These are phyloP conservation scores for Thraustochytrium sp. DNA, from an alignment of 352 stramenopile genomes.

Conservation along the genomic window DNA sequence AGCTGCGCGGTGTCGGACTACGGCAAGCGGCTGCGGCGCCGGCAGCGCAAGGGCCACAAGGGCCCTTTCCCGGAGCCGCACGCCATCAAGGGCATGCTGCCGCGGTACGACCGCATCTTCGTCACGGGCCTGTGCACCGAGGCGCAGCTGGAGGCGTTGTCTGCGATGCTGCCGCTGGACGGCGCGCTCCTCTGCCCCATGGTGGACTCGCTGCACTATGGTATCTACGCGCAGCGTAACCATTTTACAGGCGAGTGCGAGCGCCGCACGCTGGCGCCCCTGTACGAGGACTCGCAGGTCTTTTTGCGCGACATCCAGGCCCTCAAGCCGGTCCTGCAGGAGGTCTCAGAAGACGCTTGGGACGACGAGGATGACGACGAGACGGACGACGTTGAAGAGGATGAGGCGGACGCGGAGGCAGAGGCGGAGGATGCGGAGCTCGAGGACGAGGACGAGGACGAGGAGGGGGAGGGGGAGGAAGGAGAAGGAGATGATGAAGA, in stretches of 20 bases:
- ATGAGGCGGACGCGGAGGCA: background rate
- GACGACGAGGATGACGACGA: background rate
- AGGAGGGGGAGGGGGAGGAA: background rate
- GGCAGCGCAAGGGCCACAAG: background rate
- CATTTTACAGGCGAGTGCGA: slow-evolving; percentile 39
- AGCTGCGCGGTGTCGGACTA: slow-evolving; percentile 10
- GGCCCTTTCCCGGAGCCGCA: background rate
- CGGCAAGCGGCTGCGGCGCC: background rate
- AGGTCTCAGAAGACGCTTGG: background rate
- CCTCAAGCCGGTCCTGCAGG: background rate
- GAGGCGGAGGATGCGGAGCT: background rate
- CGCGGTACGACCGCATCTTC: slow-evolving; percentile 26
- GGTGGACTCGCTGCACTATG: background rate
- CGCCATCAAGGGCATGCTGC: slow-evolving; percentile 2
- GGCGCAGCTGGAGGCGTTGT: slow-evolving; percentile 19
- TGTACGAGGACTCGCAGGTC: slow-evolving; percentile 12
- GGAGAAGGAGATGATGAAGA: background rate
- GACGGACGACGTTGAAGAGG: background rate
- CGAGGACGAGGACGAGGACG: background rate
- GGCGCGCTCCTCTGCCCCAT: slow-evolving; percentile 25
- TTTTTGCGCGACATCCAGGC: background rate
- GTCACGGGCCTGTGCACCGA: slow-evolving; percentile 3
- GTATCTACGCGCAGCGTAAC: slow-evolving; percentile 34
- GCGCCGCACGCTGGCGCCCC: slow-evolving; percentile 12
- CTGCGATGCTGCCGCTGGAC: slow-evolving; percentile 13